These are phyloP conservation scores for Saksenaea oblongispora DNA, from an alignment of 371 early-diverging fungal genomes.

Conservation along the genomic window DNA sequence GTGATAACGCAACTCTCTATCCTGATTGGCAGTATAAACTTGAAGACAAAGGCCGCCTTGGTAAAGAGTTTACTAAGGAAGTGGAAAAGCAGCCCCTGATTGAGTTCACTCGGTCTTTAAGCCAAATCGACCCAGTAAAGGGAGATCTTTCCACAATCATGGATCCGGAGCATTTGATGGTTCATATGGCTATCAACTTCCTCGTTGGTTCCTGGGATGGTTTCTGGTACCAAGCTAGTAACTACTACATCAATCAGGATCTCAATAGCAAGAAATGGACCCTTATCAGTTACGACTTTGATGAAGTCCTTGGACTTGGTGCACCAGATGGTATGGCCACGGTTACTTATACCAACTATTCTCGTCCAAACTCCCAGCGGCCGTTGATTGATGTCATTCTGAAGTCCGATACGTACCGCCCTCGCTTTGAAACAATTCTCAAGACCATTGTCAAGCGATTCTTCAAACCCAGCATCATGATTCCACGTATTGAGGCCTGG, in stretches of 20 bases:
- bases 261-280: slow-evolving; percentile 43
- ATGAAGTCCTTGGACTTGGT: slow-evolving; percentile 53
- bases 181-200: slow-evolving; percentile 52
- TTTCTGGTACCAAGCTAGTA: slow-evolving; percentile 45
- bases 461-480: slow-evolving; percentile 49
- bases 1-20: slow-evolving; percentile 30
- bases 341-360: slow-evolving; percentile 34
- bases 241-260: slow-evolving; percentile 51
- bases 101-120: slow-evolving; percentile 24
- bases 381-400: slow-evolving; percentile 39
- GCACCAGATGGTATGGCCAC: slow-evolving; percentile 34
- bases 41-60: slow-evolving; percentile 20
- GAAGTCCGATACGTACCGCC: slow-evolving; percentile 35
- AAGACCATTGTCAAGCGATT: slow-evolving; percentile 46
- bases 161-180: slow-evolving; percentile 38
- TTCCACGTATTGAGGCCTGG: slow-evolving; percentile 50
- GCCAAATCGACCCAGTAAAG: slow-evolving; percentile 19
- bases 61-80: slow-evolving; percentile 16
- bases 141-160: slow-evolving; percentile 33
- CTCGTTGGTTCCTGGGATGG: slow-evolving; percentile 55
- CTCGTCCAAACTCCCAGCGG: slow-evolving; percentile 31
- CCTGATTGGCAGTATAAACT: slow-evolving; percentile 34
- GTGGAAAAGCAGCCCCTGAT: slow-evolving; percentile 24
- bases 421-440: slow-evolving; percentile 43
- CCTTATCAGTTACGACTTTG: slow-evolving; percentile 54